Percentiles rank a stretch among this genome's conserved stretches.
Evolutionary conservation across 106 monocot genomes (phyloP).

Genomic region (Phalaenopsis equestris): DNA sequence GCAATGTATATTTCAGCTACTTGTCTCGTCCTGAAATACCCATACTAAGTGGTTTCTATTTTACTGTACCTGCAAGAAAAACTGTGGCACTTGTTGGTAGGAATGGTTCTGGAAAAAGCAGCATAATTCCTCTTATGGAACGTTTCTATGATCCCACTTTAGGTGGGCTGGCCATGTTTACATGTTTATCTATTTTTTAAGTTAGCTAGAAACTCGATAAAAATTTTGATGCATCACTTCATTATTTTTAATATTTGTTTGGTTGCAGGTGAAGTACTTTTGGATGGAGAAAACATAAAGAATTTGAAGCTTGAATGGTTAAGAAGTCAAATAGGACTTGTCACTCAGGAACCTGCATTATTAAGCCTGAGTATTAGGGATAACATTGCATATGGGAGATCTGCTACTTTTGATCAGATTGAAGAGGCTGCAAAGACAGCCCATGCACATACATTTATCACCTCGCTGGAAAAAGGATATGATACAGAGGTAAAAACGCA

Average conservation of each 20-base stretch:
- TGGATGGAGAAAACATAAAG: slow-evolving; percentile 98
- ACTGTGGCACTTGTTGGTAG: slow-evolving; percentile 96
- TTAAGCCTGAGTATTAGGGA: slow-evolving; percentile 90
- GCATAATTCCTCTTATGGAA: slow-evolving; percentile 98
- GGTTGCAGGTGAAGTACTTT: slow-evolving; percentile 79
- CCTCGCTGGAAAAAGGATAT: slow-evolving; percentile 81
- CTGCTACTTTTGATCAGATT: slow-evolving; percentile 81
- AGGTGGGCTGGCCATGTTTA: slow-evolving; percentile 29
- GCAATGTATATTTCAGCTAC: slow-evolving; percentile 97
- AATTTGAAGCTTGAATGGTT: slow-evolving; percentile 87
- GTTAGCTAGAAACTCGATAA: not conserved
- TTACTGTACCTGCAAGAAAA: slow-evolving; percentile 93
- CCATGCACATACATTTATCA: slow-evolving; percentile 88
- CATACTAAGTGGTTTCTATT: slow-evolving; percentile 86
- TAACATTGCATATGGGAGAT: slow-evolving; percentile 88
- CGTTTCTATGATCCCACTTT: slow-evolving; percentile 96
- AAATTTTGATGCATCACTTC: not conserved
- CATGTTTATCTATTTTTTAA: not conserved
- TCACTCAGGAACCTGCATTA: slow-evolving; percentile 92
- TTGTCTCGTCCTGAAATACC: slow-evolving; percentile 97
- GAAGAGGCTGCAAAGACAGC: slow-evolving; percentile 98
- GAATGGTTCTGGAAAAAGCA: slow-evolving; percentile 97
- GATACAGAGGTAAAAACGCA: slow-evolving; percentile 57
- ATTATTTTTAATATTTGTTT: slow-evolving; percentile 4
- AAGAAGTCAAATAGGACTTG: slow-evolving; percentile 95